These are phyloP conservation scores for Poterioochromonas sp. DNA, from an alignment of 352 stramenopile species.

Conservation along the genomic window DNA sequence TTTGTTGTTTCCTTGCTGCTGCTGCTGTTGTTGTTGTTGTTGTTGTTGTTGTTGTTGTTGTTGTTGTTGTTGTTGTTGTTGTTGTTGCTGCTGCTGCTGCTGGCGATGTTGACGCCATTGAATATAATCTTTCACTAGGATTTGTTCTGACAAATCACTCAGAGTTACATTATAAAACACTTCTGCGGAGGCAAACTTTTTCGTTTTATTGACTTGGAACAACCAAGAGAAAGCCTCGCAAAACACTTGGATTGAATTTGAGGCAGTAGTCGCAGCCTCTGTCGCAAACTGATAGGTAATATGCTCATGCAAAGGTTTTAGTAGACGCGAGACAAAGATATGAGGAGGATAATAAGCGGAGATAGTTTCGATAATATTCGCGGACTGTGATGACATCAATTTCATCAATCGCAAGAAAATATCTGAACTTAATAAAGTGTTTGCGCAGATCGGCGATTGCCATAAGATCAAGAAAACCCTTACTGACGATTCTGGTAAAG, in stretches of 20 bases:
- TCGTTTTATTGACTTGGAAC: not conserved
- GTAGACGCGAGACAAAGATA: conserved; percentile 39
- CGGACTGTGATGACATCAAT: not conserved
- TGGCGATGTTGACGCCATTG: conserved; percentile 46
- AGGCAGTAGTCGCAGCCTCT: not conserved
- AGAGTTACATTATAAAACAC: conserved; percentile 45
- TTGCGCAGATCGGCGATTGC: not conserved
- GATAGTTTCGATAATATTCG: not conserved
- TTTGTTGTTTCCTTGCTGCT: too few species aligned
- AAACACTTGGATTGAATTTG: conserved; percentile 32
- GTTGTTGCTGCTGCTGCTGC: too few species aligned
- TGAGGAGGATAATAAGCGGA: conserved; percentile 33
- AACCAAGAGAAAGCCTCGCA: conserved; percentile 21
- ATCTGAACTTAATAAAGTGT: not conserved
- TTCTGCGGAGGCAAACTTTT: conserved; percentile 37
- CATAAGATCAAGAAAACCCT: not conserved
- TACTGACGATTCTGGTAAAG: not conserved
- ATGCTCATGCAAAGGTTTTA: conserved; percentile 39
- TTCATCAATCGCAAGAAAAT: not conserved
- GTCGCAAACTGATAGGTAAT: conserved; percentile 28
- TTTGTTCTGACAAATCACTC: conserved; percentile 38
- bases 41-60: too few species aligned
- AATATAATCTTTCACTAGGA: conserved; percentile 43
- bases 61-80: too few species aligned
- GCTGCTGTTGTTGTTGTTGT: too few species aligned